These are phyloP conservation scores for Trypanosoma platydactyli DNA, from an alignment of 208 protist genomes.

Conservation along the genomic window DNA sequence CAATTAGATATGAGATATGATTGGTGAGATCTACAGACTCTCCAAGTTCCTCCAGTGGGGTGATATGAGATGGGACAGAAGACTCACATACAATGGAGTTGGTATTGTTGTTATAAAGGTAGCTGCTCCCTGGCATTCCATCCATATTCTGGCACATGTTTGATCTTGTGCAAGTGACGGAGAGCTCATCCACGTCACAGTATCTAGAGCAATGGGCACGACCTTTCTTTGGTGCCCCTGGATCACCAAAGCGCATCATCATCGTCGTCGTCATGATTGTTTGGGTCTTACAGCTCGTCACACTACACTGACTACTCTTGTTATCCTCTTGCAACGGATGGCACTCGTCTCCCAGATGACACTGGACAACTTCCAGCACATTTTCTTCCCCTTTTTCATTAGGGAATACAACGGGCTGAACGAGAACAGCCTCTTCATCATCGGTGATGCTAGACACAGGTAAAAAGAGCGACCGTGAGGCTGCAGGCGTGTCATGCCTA, in stretches of 20 bases:
- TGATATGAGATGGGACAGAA: constrained; percentile 29
- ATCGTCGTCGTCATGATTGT: constrained; percentile 6
- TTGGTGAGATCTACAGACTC: constrained; percentile 32
- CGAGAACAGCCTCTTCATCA: constrained; percentile 7
- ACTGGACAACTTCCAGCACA: constrained; percentile 1
- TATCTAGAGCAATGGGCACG: not conserved
- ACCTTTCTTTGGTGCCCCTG: constrained; percentile 24
- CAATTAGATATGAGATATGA: constrained; percentile 22
- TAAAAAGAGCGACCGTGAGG: constrained; percentile 11
- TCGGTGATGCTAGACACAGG: constrained; percentile 7
- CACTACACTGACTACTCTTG: constrained; percentile 23
- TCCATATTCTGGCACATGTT: not conserved
- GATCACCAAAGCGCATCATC: constrained; percentile 11
- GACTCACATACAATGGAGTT: constrained; percentile 22
- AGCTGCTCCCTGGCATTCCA: not conserved
- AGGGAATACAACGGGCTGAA: not conserved
- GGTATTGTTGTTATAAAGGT: constrained; percentile 5
- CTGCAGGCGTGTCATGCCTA: not conserved
- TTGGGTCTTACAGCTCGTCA: constrained; percentile 6
- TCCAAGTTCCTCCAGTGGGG: constrained; percentile 25
- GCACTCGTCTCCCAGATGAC: not conserved
- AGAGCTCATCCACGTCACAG: constrained; percentile 17
- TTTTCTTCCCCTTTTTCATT: not conserved
- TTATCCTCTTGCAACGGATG: constrained; percentile 9
- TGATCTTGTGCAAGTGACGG: not conserved